A percentile compares a stretch with the other conserved stretches of the same genome.
Evolutionary conservation across 2,329 filamentous ascomycete genomes (phyloP).

Genomic region (Ceratocystis harringtonii): DNA sequence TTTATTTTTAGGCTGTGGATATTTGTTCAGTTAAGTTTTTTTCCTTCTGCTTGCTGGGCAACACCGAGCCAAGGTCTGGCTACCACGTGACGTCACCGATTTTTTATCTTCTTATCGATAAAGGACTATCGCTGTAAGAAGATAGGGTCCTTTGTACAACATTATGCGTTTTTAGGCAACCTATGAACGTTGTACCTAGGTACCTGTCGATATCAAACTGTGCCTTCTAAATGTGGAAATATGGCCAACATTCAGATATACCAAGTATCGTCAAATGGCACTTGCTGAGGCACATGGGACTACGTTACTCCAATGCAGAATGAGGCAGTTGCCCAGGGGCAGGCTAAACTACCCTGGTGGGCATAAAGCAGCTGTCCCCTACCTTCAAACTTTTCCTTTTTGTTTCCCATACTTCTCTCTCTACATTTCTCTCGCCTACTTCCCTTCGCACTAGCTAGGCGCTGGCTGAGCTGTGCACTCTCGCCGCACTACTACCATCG

Average conservation of each 20-base stretch:
- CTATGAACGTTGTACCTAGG: too few relatives aligned
- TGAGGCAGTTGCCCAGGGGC: neutral
- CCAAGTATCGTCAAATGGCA: neutral
- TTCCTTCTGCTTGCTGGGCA: neutral
- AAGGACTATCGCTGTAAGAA: neutral
- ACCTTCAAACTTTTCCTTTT: neutral
- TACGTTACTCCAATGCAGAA: neutral
- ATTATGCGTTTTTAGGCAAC: neutral
- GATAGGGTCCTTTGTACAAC: neutral
- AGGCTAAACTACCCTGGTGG: neutral
- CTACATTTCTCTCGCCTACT: too few relatives aligned
- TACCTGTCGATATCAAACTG: too few relatives aligned
- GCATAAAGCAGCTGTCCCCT: neutral
- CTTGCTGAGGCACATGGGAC: neutral
- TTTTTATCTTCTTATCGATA: conserved; percentile 1
- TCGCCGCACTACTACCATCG: too few relatives aligned
- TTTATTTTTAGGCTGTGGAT: neutral
- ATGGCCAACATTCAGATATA: too few relatives aligned
- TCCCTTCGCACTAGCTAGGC: too few relatives aligned
- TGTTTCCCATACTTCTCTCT: too few relatives aligned
- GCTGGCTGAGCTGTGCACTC: too few relatives aligned
- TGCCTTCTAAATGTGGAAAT: too few relatives aligned
- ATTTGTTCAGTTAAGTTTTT: neutral
- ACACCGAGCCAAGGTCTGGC: neutral
- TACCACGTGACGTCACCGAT: conserved; percentile 8